These are phyloP conservation scores for Grosmannia huntii DNA, from an alignment of 2,329 filamentous ascomycete species.

Conservation along the genomic window DNA sequence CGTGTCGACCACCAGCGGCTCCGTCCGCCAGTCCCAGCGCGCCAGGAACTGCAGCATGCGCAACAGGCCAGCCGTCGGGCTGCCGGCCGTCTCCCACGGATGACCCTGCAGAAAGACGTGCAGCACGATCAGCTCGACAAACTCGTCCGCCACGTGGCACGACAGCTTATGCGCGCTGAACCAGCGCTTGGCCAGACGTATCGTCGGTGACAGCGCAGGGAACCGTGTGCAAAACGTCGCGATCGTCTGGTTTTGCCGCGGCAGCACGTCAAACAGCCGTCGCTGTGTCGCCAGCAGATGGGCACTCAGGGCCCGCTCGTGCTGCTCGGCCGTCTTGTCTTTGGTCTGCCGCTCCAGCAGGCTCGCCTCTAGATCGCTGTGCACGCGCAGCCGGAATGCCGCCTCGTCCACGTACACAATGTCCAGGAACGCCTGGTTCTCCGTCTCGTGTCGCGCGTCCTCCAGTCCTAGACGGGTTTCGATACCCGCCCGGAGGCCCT, in stretches of 20 bases:
- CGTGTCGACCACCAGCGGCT: conserved; percentile 71
- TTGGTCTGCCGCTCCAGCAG: conserved; percentile 69
- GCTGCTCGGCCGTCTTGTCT: conserved; percentile 55
- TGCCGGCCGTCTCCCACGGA: conserved; percentile 69
- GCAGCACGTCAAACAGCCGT: conserved; percentile 56
- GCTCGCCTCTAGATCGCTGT: conserved; percentile 75
- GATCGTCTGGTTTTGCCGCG: conserved; percentile 71
- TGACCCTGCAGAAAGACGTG: conserved; percentile 69
- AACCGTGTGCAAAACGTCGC: conserved; percentile 69
- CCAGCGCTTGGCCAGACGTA: conserved; percentile 82
- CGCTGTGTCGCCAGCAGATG: conserved; percentile 58
- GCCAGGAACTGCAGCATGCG: conserved; percentile 69
- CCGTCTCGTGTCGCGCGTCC: conserved; percentile 51
- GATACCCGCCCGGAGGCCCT: conserved; percentile 32
- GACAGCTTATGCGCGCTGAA: conserved; percentile 71
- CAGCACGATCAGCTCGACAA: conserved; percentile 72
- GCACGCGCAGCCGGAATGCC: conserved; percentile 73
- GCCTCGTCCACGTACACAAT: conserved; percentile 61
- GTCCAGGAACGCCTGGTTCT: conserved; percentile 75
- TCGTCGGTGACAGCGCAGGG: conserved; percentile 65
- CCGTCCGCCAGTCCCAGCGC: conserved; percentile 81
- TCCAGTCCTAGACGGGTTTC: conserved; percentile 68
- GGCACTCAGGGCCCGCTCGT: conserved; percentile 55
- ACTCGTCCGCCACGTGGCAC: conserved; percentile 62
- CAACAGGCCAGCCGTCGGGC: conserved; percentile 66